phyloP scores from a whole-genome alignment of 139 green algal genomes.

The Volvox reticuliferus region DNA sequence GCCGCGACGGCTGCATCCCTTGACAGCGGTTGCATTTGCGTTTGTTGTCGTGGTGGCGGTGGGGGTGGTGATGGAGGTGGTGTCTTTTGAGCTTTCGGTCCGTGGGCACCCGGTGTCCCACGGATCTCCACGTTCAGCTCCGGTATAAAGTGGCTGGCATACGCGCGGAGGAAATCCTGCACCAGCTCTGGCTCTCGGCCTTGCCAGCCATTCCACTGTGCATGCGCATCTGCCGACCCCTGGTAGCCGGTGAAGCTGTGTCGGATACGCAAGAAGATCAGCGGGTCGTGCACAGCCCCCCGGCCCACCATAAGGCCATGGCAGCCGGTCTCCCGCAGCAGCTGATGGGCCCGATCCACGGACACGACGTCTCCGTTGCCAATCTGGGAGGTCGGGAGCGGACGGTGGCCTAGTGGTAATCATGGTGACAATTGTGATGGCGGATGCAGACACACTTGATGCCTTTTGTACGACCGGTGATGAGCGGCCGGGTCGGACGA shows the following conservation, averaged over 20 bases:
- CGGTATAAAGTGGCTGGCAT: slow-evolving; percentile 6
- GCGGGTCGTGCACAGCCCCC: slow-evolving; percentile 69
- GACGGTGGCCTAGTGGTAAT: background rate
- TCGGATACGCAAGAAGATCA: slow-evolving; percentile 71
- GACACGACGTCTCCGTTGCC: slow-evolving; percentile 81
- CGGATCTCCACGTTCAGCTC: background rate
- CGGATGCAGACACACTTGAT: background rate
- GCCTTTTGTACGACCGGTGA: too few species aligned
- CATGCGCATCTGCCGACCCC: background rate
- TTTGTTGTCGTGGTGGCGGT: too few species aligned
- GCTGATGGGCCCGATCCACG: slow-evolving; percentile 43
- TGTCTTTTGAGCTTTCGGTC: too few species aligned
- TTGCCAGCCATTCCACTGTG: background rate
- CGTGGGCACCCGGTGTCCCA: too few species aligned
- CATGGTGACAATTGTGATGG: background rate
- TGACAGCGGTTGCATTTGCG: too few species aligned
- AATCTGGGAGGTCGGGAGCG: slow-evolving; percentile 30
- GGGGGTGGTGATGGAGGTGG: too few species aligned
- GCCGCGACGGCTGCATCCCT: too few species aligned
- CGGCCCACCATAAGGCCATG: slow-evolving; percentile 76
- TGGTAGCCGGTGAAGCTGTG: slow-evolving; percentile 32
- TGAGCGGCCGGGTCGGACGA: too few species aligned
- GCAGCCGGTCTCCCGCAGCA: slow-evolving; percentile 68
- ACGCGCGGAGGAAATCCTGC: slow-evolving; percentile 17
- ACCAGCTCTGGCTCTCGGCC: slow-evolving; percentile 17